These are phyloP conservation scores for Stramenopiles sp. DNA, from an alignment of 352 stramenopile species.

Conservation along the genomic window DNA sequence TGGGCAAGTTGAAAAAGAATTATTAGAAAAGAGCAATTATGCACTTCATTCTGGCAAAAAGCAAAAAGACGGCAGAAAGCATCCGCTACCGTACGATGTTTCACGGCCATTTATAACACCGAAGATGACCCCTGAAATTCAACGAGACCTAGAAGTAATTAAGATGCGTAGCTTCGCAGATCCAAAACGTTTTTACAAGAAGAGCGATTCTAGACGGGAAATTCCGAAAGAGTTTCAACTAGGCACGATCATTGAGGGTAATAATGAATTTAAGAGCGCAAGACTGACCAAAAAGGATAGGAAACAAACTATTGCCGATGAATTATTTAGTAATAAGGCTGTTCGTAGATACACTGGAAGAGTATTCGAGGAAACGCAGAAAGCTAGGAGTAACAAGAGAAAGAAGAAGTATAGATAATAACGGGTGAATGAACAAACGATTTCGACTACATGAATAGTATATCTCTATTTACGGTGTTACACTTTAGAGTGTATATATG, in stretches of 20 bases:
- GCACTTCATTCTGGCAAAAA: constrained; percentile 17
- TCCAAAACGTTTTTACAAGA: constrained; percentile 91
- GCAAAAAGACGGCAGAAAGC: constrained; percentile 34
- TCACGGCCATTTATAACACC: constrained; percentile 52
- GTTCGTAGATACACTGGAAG: constrained; percentile 60
- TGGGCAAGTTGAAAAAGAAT: constrained; percentile 25
- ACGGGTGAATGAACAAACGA: not conserved
- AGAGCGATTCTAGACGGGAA: constrained; percentile 47
- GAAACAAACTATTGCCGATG: constrained; percentile 70
- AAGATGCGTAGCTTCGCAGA: constrained; percentile 82
- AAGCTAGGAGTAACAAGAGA: constrained; percentile 29
- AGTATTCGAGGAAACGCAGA: constrained; percentile 49
- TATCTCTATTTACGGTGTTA: too few relatives aligned
- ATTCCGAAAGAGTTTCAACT: constrained; percentile 68
- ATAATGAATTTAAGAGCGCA: constrained; percentile 60
- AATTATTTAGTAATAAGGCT: constrained; percentile 69
- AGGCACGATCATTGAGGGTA: constrained; percentile 70
- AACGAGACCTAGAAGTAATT: constrained; percentile 67
- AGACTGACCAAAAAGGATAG: constrained; percentile 72
- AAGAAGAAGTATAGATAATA: constrained; percentile 34
- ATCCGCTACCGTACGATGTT: too few relatives aligned
- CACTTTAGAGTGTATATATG: too few relatives aligned
- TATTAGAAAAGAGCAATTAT: constrained; percentile 19
- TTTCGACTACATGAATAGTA: too few relatives aligned
- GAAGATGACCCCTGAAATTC: constrained; percentile 56